Evolutionary conservation across 2,329 filamentous ascomycete species (phyloP).

Genomic region (Fusarium pseudoanthophilum): DNA sequence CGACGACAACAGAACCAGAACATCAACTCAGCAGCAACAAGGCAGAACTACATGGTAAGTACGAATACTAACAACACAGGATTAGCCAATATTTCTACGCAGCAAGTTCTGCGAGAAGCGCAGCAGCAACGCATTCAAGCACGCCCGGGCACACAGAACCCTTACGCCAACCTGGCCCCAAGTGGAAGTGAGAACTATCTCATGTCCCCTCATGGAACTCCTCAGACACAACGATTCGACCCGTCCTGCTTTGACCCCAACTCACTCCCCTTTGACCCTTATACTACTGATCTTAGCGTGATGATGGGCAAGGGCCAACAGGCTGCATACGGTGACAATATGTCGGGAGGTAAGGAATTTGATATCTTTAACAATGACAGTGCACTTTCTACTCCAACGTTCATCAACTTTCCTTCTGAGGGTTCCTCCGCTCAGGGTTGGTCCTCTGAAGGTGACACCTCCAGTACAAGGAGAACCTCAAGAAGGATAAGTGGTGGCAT

Average conservation of each 20-base stretch:
- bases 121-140: slow-evolving; percentile 83
- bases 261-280: slow-evolving; percentile 60
- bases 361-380: slow-evolving; percentile 61
- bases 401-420: slow-evolving; percentile 62
- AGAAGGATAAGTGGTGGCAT: slow-evolving; percentile 69
- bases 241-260: slow-evolving; percentile 57
- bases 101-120: slow-evolving; percentile 83
- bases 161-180: slow-evolving; percentile 48
- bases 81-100: slow-evolving; percentile 71
- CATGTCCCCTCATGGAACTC: slow-evolving; percentile 66
- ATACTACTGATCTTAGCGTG: slow-evolving; percentile 55
- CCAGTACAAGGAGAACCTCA: slow-evolving; percentile 55
- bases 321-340: slow-evolving; percentile 54
- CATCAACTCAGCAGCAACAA: slow-evolving; percentile 43
- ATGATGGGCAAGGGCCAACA: slow-evolving; percentile 62
- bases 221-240: slow-evolving; percentile 65
- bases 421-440: slow-evolving; percentile 59
- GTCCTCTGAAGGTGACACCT: slow-evolving; percentile 61
- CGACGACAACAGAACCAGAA: slow-evolving; percentile 62
- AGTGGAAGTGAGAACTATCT: slow-evolving; percentile 65
- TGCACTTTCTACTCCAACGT: slow-evolving; percentile 61
- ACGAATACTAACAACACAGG: slow-evolving; percentile 65
- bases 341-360: slow-evolving; percentile 59
- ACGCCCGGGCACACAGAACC: slow-evolving; percentile 73
- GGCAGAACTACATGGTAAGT: slow-evolving; percentile 59